Conservation (phyloP, 2,329 filamentous ascomycete genomes). For the Paramyrothecium roridum region DNA sequence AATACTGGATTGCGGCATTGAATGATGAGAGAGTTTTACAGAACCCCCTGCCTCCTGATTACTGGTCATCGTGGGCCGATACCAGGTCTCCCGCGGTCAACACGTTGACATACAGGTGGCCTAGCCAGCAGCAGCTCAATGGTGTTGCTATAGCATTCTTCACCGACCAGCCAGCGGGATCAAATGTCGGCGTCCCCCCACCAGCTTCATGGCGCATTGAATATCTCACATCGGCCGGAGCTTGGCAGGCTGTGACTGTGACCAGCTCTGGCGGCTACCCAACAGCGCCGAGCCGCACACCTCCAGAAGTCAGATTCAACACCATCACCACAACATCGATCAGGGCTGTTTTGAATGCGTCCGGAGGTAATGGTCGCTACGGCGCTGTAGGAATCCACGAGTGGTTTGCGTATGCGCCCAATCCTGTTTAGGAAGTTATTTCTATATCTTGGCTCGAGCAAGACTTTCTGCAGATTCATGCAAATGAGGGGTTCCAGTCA, state of each 20-base stretch:
- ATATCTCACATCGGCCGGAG: constrained; percentile 14
- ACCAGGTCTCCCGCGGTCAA: constrained; percentile 24
- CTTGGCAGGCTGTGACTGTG: constrained; percentile 17
- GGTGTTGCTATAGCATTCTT: constrained; percentile 26
- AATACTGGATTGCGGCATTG: constrained; percentile 32
- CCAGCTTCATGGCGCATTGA: constrained; percentile 22
- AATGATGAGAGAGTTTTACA: constrained; percentile 26
- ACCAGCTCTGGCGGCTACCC: constrained; percentile 15
- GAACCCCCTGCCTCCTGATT: constrained; percentile 31
- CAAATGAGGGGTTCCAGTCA: too few relatives aligned
- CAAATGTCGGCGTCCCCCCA: constrained; percentile 24
- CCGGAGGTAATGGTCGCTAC: constrained; percentile 13
- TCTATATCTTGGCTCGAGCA: too few relatives aligned
- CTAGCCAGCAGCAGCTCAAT: constrained; percentile 21
- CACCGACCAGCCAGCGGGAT: constrained; percentile 23
- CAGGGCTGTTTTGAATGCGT: constrained; percentile 17
- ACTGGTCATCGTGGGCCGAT: constrained; percentile 30
- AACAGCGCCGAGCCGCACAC: constrained; percentile 18
- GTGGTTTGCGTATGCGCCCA: constrained; percentile 14
- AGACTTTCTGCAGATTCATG: too few relatives aligned
- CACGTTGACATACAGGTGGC: constrained; percentile 27
- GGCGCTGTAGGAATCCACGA: constrained; percentile 22
- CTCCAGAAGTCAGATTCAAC: constrained; percentile 22
- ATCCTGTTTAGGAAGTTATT: background rate
- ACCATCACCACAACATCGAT: constrained; percentile 19